Percentiles rank a stretch among this genome's conserved stretches.
phyloP scores from a whole-genome alignment of 2,329 filamentous ascomycete species.

The Dryadomyces sulphureus region DNA sequence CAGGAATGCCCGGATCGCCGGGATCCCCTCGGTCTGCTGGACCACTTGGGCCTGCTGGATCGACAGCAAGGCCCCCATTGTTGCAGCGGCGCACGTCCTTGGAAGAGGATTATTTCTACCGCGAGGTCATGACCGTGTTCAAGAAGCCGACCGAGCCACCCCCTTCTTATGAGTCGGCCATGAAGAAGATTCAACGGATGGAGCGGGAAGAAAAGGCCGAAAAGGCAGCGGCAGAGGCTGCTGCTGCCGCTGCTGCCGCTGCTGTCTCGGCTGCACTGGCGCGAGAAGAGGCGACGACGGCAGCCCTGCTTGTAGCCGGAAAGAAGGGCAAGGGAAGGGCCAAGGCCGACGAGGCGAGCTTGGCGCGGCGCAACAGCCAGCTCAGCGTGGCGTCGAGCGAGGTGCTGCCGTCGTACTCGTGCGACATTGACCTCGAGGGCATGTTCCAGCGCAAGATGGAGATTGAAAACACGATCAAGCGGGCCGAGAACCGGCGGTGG shows the following conservation, averaged over 20 bases:
- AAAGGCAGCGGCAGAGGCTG: constrained; percentile 1
- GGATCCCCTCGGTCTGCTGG: constrained; percentile 2
- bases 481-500: constrained; percentile 50
- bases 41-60: not conserved
- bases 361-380: not conserved
- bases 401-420: constrained; percentile 41
- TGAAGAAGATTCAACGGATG: constrained; percentile 12
- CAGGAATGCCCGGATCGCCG: not conserved
- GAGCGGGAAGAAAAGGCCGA: not conserved
- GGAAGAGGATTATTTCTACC: constrained; percentile 40
- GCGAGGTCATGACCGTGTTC: constrained; percentile 32
- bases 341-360: constrained; percentile 1
- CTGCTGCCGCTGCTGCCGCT: no score
- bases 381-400: not conserved
- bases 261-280: no score
- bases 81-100: constrained; percentile 32
- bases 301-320: not conserved
- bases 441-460: constrained; percentile 52
- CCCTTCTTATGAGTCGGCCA: constrained; percentile 26
- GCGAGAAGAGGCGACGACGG: not conserved
- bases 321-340: constrained; percentile 5
- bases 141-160: constrained; percentile 29
- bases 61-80: constrained; percentile 14
- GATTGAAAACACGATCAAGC: constrained; percentile 47
- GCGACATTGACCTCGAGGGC: constrained; percentile 37